These are phyloP conservation scores for Amanita jacksonii DNA, from an alignment of 768 basidiomycete genomes.

Conservation along the genomic window DNA sequence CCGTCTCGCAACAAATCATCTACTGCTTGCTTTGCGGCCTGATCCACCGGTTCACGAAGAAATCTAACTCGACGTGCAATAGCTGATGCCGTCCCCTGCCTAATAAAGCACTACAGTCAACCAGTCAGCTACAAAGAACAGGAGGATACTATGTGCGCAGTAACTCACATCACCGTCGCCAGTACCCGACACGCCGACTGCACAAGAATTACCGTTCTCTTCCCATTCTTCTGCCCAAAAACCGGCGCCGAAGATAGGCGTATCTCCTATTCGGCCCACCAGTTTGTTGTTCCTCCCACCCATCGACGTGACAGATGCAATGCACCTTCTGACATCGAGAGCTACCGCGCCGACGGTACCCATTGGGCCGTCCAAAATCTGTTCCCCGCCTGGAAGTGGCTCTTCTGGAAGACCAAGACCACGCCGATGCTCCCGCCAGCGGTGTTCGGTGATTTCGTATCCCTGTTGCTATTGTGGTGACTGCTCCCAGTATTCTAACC, in stretches of 20 bases:
- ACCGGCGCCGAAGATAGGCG: slow-evolving; percentile 66
- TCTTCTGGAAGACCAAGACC: slow-evolving; percentile 69
- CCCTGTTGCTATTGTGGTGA: slow-evolving; percentile 27
- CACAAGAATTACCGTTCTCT: slow-evolving; percentile 25
- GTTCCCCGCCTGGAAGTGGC: slow-evolving; percentile 45
- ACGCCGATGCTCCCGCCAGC: slow-evolving; percentile 72
- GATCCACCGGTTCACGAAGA: slow-evolving; percentile 41
- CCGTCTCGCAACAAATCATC: slow-evolving; percentile 45
- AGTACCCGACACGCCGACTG: slow-evolving; percentile 74
- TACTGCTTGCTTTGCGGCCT: slow-evolving; percentile 47
- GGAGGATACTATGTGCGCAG: background rate
- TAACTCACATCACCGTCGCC: slow-evolving; percentile 72
- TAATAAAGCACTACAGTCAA: slow-evolving; percentile 67
- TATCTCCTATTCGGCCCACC: slow-evolving; percentile 77
- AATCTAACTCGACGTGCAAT: slow-evolving; percentile 60
- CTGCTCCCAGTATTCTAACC: background rate
- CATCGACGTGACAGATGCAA: slow-evolving; percentile 66
- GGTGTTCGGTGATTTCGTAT: slow-evolving; percentile 48
- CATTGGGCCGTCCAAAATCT: slow-evolving; percentile 51
- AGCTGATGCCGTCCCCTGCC: slow-evolving; percentile 54
- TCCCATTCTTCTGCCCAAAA: slow-evolving; percentile 84
- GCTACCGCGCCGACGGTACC: slow-evolving; percentile 86
- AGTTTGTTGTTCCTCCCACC: slow-evolving; percentile 81
- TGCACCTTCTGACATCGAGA: slow-evolving; percentile 64
- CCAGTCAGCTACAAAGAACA: slow-evolving; percentile 2